Evolutionary conservation across 176 grass and related monocot species (phyloP).

Genomic region (Bonia amplexicaulis): DNA sequence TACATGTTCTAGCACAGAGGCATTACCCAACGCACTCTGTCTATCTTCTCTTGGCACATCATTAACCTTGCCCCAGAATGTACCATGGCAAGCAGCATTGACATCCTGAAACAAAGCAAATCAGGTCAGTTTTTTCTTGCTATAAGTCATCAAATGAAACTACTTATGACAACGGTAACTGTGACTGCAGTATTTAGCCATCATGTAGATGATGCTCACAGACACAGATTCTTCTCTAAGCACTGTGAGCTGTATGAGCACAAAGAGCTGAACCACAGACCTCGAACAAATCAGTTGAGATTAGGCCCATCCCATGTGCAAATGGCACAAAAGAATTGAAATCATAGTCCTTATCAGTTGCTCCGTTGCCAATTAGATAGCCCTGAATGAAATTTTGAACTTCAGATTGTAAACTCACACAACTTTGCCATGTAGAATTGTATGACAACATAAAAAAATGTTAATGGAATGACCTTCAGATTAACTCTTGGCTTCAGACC

Average conservation of each 20-base stretch:
- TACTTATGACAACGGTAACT: neutral
- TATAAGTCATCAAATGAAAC: neutral
- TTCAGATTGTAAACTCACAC: neutral
- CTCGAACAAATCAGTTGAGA: constrained; percentile 65
- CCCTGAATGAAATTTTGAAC: constrained; percentile 43
- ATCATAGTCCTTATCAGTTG: constrained; percentile 50
- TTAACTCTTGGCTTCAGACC: constrained; percentile 57
- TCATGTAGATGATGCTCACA: neutral
- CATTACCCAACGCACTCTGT: constrained; percentile 60
- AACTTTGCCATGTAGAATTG: neutral
- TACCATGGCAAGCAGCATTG: constrained; percentile 51
- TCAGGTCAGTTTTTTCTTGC: neutral
- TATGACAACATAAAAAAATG: neutral
- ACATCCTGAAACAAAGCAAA: constrained; percentile 52
- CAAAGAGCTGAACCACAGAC: constrained; percentile 12
- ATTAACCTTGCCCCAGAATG: constrained; percentile 48
- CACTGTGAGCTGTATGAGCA: neutral
- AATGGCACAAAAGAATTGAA: constrained; percentile 82
- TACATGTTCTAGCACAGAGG: neutral
- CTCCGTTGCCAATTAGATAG: constrained; percentile 83
- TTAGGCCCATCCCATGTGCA: constrained; percentile 88
- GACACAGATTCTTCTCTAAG: neutral
- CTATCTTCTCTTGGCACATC: constrained; percentile 45
- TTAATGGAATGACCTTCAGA: constrained; percentile 51
- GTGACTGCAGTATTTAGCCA: neutral